Evolutionary conservation across 805 yeast species (phyloP).

Genomic region (Blastobotrys chiropterorum): DNA sequence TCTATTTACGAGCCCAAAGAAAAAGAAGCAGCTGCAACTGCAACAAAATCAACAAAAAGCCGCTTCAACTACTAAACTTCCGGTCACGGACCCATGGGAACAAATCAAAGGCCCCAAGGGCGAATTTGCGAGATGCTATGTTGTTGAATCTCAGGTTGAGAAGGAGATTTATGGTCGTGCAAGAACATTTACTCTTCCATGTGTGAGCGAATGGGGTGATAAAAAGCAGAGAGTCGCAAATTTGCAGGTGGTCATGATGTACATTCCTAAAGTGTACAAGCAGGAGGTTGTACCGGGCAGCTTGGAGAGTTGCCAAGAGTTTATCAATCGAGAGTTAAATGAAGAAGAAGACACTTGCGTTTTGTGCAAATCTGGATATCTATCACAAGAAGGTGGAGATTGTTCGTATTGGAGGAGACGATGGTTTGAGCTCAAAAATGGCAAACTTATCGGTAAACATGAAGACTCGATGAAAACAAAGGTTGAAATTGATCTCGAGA

Average conservation of each 20-base stretch:
- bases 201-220: conserved; percentile 72
- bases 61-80: neutral
- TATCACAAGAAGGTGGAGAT: conserved; percentile 91
- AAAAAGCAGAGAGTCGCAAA: conserved; percentile 40
- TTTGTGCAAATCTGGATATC: conserved; percentile 44
- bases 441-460: conserved; percentile 66
- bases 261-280: conserved; percentile 46
- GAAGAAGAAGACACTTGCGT: neutral
- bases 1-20: conserved; percentile 15
- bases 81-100: conserved; percentile 14
- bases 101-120: conserved; percentile 14
- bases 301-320: conserved; percentile 36
- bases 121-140: conserved; percentile 64
- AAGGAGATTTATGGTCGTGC: conserved; percentile 49
- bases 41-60: neutral
- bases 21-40: conserved; percentile 4
- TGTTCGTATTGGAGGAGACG: conserved; percentile 65
- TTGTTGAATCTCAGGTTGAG: conserved; percentile 56
- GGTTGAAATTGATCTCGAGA: conserved; percentile 15
- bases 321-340: conserved; percentile 16
- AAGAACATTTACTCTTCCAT: conserved; percentile 47
- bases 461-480: conserved; percentile 33
- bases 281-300: conserved; percentile 38
- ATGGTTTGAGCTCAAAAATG: conserved; percentile 66
- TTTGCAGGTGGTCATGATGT: conserved; percentile 49